These are phyloP conservation scores for Apophysomyces variabilis DNA, from an alignment of 371 early-diverging fungal species.

Conservation along the genomic window DNA sequence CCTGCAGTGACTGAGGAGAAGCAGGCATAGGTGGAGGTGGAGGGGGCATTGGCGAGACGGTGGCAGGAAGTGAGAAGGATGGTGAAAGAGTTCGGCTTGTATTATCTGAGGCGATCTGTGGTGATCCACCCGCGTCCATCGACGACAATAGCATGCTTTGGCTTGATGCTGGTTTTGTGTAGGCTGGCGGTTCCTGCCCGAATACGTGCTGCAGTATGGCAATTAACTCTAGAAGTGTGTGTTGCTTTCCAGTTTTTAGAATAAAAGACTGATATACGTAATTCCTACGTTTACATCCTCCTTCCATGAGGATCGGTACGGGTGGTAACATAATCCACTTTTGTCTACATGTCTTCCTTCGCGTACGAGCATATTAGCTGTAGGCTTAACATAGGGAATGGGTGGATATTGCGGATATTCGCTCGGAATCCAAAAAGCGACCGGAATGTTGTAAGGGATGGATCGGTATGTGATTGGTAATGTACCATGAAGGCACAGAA, in stretches of 20 bases:
- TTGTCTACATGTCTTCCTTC: constrained; percentile 84
- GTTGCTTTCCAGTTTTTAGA: constrained; percentile 36
- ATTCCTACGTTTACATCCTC: constrained; percentile 48
- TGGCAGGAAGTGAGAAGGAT: constrained; percentile 25
- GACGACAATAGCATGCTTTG: constrained; percentile 18
- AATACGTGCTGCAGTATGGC: constrained; percentile 75
- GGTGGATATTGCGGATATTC: constrained; percentile 85
- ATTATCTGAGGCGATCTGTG: constrained; percentile 25
- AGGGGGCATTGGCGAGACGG: constrained; percentile 16
- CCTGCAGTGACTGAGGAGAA: constrained; percentile 23
- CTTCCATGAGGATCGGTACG: constrained; percentile 70
- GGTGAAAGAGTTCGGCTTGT: constrained; percentile 21
- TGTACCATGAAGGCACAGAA: constrained; percentile 86
- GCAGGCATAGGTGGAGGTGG: constrained; percentile 28
- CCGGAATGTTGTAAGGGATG: constrained; percentile 90
- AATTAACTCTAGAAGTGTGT: constrained; percentile 67
- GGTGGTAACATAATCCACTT: constrained; percentile 83
- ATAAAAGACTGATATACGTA: constrained; percentile 2
- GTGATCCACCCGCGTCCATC: constrained; percentile 24
- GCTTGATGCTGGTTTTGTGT: constrained; percentile 53
- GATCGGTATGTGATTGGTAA: constrained; percentile 84
- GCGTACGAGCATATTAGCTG: constrained; percentile 84
- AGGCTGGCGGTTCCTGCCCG: constrained; percentile 81
- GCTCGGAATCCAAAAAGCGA: constrained; percentile 87
- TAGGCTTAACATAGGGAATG: constrained; percentile 86